These are phyloP conservation scores for Colletotrichum eleusines DNA, from an alignment of 2,329 filamentous ascomycete genomes.

Conservation along the genomic window DNA sequence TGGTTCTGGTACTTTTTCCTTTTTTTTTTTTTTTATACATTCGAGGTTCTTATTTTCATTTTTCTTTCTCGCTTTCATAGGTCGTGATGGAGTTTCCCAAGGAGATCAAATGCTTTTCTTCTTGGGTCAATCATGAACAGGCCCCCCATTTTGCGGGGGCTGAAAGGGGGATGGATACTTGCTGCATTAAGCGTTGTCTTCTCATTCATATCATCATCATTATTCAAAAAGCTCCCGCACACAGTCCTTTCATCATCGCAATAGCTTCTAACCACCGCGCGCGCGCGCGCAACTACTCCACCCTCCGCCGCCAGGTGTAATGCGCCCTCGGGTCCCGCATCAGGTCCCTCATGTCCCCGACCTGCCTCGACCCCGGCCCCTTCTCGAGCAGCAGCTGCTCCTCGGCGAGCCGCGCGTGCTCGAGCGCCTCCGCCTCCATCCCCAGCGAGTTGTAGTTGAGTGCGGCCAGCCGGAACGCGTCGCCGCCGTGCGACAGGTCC, in stretches of 20 bases:
- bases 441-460: constrained; percentile 55
- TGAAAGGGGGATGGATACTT: background rate
- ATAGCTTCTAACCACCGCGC: too few species aligned
- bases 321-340: constrained; percentile 28
- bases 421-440: constrained; percentile 53
- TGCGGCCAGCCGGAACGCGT: constrained; percentile 54
- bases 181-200: background rate
- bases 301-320: constrained; percentile 39
- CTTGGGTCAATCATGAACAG: background rate
- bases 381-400: constrained; percentile 50
- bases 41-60: fast-evolving
- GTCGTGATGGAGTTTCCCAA: background rate
- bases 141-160: background rate
- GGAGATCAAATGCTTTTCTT: background rate
- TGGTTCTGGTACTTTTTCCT: background rate
- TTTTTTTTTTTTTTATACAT: background rate
- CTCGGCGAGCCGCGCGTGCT: constrained; percentile 53
- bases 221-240: background rate
- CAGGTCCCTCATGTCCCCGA: constrained; percentile 32
- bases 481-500: constrained; percentile 46
- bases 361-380: constrained; percentile 22
- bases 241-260: background rate
- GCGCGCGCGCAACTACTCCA: background rate
- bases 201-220: background rate
- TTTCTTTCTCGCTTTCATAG: background rate